Evolutionary conservation across 192 early-diverging fungal genomes (phyloP), one percentile per base, ranked within the genome.

Genomic region (Globomyces pollinis-pini): DNA sequence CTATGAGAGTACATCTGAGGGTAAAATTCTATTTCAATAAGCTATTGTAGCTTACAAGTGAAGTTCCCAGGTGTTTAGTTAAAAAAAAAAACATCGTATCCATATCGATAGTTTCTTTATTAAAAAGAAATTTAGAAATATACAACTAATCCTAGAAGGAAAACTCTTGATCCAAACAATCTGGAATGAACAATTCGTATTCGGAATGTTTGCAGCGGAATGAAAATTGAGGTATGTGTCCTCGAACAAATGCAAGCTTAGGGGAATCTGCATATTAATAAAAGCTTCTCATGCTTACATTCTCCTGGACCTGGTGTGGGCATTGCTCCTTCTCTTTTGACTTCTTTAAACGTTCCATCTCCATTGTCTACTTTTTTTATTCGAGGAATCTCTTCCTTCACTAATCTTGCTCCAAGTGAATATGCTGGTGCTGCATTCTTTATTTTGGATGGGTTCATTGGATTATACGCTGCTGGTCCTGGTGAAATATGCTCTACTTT

Each of bases 151-250:
- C 16, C 32, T 51, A 51, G 32, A 75, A 73, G n/a, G 69, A 65
- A 60, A 70, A 75, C 50, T 79, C 73, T 13, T 68, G 74, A 39
- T 74, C 69, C 26, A 55, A 42, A 21, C 64, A 53, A 59, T 80
- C 78, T 2, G 78, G 78, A 6, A 80, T 72, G 52, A 80, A 80
- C 18, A 80, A 65, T 55, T 76, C 74, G 45, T 77, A 80, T 49
- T 80, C 78, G 13, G 72, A 72, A 55, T 80, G 78, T 62, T 77
- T 77, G 63, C 66, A 71, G 1, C 78, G 59, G 70, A 80, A 80
- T 21, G 78, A 80, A 57, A 72, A 80, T 26, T 61, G 67, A 26
- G 78, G 74, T 13, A 57, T 65, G 15, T 68, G 54, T n/a, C 52
- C 65, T 51, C 73, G 74, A 51, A 58, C 71, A 60, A 64, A 68